Evolutionary conservation across 345 rosid species (phyloP).

Genomic region (Bruguiera parviflora): DNA sequence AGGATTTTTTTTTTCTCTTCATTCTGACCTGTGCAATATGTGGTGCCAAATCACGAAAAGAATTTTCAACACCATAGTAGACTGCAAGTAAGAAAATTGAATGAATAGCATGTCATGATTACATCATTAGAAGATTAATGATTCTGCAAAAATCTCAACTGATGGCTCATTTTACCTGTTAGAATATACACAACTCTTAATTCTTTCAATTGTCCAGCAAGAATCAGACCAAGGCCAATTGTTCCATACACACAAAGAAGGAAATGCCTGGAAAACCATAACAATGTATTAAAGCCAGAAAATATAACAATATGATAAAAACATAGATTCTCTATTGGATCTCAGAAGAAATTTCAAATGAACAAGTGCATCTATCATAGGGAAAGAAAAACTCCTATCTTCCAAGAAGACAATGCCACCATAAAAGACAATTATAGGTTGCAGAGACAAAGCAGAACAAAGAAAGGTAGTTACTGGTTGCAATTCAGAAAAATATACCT

Average conservation of each 20-base stretch:
- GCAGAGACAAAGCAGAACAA: background rate
- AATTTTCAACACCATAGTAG: constrained; percentile 70
- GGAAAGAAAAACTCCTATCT: background rate
- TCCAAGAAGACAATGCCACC: background rate
- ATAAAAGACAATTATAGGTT: background rate
- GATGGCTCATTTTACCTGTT: constrained; percentile 42
- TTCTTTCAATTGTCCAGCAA: constrained; percentile 71
- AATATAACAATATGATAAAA: constrained; percentile 16
- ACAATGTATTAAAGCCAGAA: background rate
- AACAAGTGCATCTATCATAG: background rate
- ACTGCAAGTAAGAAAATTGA: constrained; percentile 42
- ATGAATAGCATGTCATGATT: constrained; percentile 10
- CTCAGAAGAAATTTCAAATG: background rate
- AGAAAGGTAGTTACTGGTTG: background rate
- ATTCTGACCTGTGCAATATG: constrained; percentile 63
- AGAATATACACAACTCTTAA: constrained; percentile 46
- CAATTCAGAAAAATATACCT: background rate
- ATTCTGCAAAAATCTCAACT: constrained; percentile 1
- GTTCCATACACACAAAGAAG: constrained; percentile 70
- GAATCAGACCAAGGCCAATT: constrained; percentile 63
- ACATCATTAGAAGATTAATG: background rate
- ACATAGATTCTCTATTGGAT: constrained; percentile 4
- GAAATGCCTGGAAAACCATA: constrained; percentile 60
- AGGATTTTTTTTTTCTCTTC: background rate
- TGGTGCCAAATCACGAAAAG: constrained; percentile 67